Percentiles rank a stretch among this genome's conserved stretches.
Conservation (phyloP, 2,329 filamentous ascomycete species). For the Arthrobotrys entomopaga region DNA sequence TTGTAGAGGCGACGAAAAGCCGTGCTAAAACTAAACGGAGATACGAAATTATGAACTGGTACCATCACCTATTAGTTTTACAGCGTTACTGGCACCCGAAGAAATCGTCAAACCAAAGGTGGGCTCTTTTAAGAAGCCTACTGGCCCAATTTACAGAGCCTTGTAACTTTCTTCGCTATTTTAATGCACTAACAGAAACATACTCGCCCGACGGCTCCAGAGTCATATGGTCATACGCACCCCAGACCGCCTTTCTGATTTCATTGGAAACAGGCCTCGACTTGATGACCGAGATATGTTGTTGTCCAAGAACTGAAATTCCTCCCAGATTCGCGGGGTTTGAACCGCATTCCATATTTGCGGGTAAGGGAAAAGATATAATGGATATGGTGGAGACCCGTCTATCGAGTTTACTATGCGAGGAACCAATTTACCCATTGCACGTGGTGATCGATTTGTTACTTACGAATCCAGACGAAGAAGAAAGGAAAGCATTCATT, state of each 20-base stretch:
- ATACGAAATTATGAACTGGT: conserved; percentile 27
- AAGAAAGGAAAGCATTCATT: no score
- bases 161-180: conserved; percentile 13
- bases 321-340: neutral
- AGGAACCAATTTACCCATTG: no score
- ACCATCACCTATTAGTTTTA: conserved; percentile 17
- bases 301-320: neutral
- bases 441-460: no score
- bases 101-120: conserved; percentile 3
- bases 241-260: conserved; percentile 3
- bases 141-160: conserved; percentile 16
- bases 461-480: no score
- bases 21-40: neutral
- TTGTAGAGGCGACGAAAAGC: neutral
- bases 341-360: no score
- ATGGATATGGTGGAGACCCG: no score
- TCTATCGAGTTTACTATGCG: no score
- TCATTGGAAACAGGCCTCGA: neutral
- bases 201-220: neutral
- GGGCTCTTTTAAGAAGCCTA: conserved; percentile 9
- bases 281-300: conserved; percentile 12
- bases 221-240: no score
- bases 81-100: conserved; percentile 9
- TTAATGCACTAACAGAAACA: conserved; percentile 1
- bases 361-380: no score